Base-by-base conservation (phyloP, 1,284 basidiomycete species). In the Trametes hirsuta region DNA sequence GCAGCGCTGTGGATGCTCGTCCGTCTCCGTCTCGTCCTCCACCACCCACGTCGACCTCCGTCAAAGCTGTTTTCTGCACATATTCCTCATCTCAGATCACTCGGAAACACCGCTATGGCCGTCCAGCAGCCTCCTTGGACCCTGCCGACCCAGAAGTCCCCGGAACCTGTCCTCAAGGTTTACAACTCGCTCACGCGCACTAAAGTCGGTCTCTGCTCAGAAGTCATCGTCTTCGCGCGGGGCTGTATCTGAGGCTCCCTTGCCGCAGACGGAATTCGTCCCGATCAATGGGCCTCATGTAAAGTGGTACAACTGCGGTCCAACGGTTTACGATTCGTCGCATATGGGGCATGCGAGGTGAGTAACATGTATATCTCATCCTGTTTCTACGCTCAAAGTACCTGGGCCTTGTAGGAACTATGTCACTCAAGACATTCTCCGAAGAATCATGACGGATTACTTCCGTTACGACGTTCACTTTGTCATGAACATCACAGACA, bases 401-500 rank as follows among this genome's bases (percentile, higher is more conserved):
- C 12, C 44, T 42, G 21, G 55, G 40, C 35, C 18, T 52, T 47
- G 55, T 60, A 67, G 97, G 70, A 98, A 98, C 81, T 99, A 99
- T 79, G 93, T 99, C 45, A 95, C 97, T 0, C 97, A 99, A 76
- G 97, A 99, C 75, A 87, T 99, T 68, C 82, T 99, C 46, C 84
- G 97, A 56, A 83, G 97, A 53, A 95, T 99, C 63, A 82, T 99
- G 78, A 83, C 90, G 1, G 95, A 99, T 77, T 98, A 98, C 77
- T 98, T 99, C 77, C 92, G 93, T 47, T 99, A 97, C 74, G 93
- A 98, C 72, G 90, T 99, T 60, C 94, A 98, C 74, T 98, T 99
- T 75, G 97, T 99, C 58, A 98, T 98, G 95, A 99, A 99, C 77
- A 89, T 99, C 70, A 99, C 97, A 4, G 97, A 99, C 76, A 97